Evolutionary conservation across 176 grass and related monocot species (phyloP), one percentile per base, ranked within the genome.

Genomic region (Triticum timopheevii): DNA sequence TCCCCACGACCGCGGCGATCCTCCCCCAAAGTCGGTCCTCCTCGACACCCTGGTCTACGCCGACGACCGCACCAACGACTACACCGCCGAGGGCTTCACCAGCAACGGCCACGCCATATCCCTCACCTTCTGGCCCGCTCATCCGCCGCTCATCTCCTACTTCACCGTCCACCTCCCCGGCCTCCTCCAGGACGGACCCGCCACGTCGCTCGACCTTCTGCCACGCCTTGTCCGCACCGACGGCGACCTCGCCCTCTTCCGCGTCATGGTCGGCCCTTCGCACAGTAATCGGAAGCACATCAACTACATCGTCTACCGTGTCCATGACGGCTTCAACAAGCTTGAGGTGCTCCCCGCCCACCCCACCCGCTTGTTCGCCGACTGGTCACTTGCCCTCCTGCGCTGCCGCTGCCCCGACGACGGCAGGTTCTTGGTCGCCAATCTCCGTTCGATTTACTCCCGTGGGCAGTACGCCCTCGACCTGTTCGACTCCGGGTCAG

Each of bases 261-360:
- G 49, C 49, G 49, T 16, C 49, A 50, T 50, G 13, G 1, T 50
- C 49, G 49, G 13, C 13, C 13, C 13, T 50, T 16, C 13, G 35
- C 4, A 8, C 23, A 0, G 0, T 1, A 1, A 17, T 4, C 5
- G 2, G 2, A 0, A 27, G 7, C 13, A 20, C 24, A 7, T 47
- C n/a, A 2, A 28, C 49, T 52, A 52, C 49, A 17, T 17, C 1
- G 2, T 52, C 49, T 52, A 52, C 49, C 49, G 49, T 50, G 49
- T 16, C 15, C 15, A 15, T 52, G 49, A 4, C 1, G 49, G 49
- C 49, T 0, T 3, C 61, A 42, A 2, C 36, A 6, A 4, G 22
- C 78, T 80, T n/a, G 13, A 64, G 39, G 61, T 30, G 78, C 3
- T 80, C n/a, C 36, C 78, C n/a, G 1, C 13, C 2, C n/a, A 20